Percentiles rank a stretch among this genome's conserved stretches.
Conservation (phyloP, 2,329 filamentous ascomycete species). For the Microdochium trichocladiopsis region DNA sequence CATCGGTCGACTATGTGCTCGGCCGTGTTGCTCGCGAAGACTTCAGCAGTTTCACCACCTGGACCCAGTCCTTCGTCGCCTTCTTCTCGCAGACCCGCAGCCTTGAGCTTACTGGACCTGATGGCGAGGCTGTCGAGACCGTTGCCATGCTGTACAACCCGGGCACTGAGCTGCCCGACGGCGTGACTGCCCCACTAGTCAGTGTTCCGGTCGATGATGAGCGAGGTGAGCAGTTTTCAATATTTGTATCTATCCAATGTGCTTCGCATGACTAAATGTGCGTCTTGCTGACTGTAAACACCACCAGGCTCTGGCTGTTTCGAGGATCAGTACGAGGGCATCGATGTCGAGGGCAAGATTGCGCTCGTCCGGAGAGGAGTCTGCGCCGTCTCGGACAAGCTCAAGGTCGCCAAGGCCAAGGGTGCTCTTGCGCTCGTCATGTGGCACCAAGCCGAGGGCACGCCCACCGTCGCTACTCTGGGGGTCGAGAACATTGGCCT, state of each 20-base stretch:
- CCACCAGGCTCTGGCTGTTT: constrained; percentile 29
- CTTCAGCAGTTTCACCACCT: constrained; percentile 33
- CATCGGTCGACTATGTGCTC: constrained; percentile 49
- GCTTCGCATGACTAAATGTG: not conserved
- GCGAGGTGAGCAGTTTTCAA: constrained; percentile 12
- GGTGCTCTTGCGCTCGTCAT: constrained; percentile 43
- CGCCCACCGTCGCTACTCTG: constrained; percentile 42
- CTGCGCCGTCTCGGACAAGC: constrained; percentile 34
- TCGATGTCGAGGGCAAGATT: constrained; percentile 35
- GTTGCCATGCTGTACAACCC: constrained; percentile 38
- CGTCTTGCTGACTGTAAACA: not conserved
- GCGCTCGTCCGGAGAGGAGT: constrained; percentile 35
- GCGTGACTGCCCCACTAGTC: constrained; percentile 27
- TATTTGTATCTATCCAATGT: not conserved
- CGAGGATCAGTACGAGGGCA: constrained; percentile 33
- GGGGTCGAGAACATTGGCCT: constrained; percentile 29
- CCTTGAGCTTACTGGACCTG: constrained; percentile 35
- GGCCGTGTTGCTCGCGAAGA: constrained; percentile 32
- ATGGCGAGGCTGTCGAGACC: constrained; percentile 34
- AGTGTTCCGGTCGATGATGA: constrained; percentile 27
- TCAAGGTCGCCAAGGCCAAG: constrained; percentile 32
- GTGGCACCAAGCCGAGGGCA: constrained; percentile 52
- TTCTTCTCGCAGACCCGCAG: constrained; percentile 32
- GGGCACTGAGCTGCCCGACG: constrained; percentile 27
- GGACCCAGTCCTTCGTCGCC: constrained; percentile 38